Conservation (phyloP, 371 early-diverging fungal species). For the Batrachochytrium dendrobatidis region DNA sequence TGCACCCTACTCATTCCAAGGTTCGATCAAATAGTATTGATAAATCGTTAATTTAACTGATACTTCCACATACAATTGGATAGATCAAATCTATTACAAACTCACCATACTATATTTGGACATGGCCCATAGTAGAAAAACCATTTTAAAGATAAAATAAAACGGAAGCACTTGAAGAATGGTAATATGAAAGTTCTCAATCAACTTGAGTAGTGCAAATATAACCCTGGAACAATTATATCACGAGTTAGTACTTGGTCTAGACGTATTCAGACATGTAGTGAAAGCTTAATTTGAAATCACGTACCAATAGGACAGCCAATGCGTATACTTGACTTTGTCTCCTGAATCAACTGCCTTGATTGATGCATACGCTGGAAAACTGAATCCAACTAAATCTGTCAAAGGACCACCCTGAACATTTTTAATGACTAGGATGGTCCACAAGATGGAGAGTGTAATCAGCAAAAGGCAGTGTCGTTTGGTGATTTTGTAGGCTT, state of each 20-base stretch:
- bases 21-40: too few species aligned
- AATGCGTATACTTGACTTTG: conserved; percentile 7
- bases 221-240: conserved; percentile 1
- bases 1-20: too few species aligned
- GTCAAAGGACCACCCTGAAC: neutral
- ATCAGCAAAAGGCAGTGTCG: neutral
- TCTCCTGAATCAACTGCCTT: conserved; percentile 5
- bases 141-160: conserved; percentile 1
- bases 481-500: neutral
- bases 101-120: neutral
- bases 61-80: too few species aligned
- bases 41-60: neutral
- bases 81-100: neutral
- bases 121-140: conserved; percentile 3
- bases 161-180: conserved; percentile 1
- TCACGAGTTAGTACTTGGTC: too few species aligned
- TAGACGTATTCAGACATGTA: too few species aligned
- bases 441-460: neutral
- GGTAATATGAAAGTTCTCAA: conserved; percentile 2
- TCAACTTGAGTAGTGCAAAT: neutral
- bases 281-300: too few species aligned
- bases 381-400: neutral
- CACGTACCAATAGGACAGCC: conserved; percentile 4
- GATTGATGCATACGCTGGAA: conserved; percentile 4
- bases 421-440: neutral